Conservation (phyloP, 2,329 filamentous ascomycete genomes). For the Arthrobotrys iridis region DNA sequence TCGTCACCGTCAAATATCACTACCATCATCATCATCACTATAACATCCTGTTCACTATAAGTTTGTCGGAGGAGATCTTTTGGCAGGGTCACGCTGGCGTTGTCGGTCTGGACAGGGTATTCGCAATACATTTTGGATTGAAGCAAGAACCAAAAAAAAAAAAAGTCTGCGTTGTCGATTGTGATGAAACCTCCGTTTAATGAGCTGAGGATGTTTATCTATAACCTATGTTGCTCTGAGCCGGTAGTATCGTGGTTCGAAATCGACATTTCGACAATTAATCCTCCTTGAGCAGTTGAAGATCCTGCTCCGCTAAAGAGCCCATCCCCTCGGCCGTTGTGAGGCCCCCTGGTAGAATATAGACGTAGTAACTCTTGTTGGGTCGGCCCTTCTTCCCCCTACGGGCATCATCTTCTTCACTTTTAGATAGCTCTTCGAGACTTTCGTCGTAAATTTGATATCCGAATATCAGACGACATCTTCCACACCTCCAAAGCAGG, state of each 20-base stretch:
- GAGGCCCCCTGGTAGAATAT: slow-evolving; percentile 71
- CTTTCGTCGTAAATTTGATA: slow-evolving; percentile 69
- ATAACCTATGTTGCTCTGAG: too few relatives aligned
- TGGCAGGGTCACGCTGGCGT: neutral
- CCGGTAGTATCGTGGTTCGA: too few relatives aligned
- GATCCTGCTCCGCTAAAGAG: slow-evolving; percentile 60
- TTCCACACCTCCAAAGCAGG: slow-evolving; percentile 68
- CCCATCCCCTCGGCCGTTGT: slow-evolving; percentile 69
- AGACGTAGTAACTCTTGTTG: slow-evolving; percentile 62
- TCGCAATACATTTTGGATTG: slow-evolving; percentile 7
- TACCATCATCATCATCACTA: too few relatives aligned
- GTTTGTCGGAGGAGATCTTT: neutral
- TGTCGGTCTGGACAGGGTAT: slow-evolving; percentile 1
- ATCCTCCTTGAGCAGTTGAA: slow-evolving; percentile 47
- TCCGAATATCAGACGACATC: slow-evolving; percentile 71
- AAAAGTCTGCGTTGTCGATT: neutral
- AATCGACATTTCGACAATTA: neutral
- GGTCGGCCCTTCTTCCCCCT: slow-evolving; percentile 55
- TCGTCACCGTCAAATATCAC: too few relatives aligned
- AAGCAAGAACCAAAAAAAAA: too few relatives aligned
- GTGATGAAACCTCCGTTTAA: neutral
- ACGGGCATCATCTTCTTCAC: slow-evolving; percentile 45
- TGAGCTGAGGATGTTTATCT: too few relatives aligned
- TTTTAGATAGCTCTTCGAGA: slow-evolving; percentile 53
- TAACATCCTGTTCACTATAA: neutral